These are phyloP conservation scores for Suillus ampliporus DNA, from an alignment of 768 basidiomycete genomes.

Conservation along the genomic window DNA sequence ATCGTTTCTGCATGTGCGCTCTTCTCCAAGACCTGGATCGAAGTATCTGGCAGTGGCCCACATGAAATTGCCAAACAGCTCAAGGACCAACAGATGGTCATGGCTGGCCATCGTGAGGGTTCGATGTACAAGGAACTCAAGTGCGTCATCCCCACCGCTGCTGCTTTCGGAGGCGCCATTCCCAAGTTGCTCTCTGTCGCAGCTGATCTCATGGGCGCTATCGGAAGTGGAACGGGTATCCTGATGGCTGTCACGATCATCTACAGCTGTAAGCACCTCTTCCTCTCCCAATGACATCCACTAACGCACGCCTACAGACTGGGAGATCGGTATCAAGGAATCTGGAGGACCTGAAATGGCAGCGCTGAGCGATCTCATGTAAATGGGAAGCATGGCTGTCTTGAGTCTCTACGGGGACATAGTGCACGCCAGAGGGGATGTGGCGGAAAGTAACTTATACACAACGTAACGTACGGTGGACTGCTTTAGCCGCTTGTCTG, in stretches of 20 bases:
- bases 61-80: slow-evolving; percentile 97
- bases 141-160: slow-evolving; percentile 96
- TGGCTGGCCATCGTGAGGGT: slow-evolving; percentile 92
- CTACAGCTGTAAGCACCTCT: slow-evolving; percentile 62
- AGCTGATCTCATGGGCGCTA: slow-evolving; percentile 94
- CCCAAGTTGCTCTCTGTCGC: slow-evolving; percentile 89
- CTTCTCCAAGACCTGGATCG: slow-evolving; percentile 99
- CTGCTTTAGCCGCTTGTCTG: not conserved
- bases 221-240: slow-evolving; percentile 95
- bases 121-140: slow-evolving; percentile 99
- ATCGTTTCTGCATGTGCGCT: slow-evolving; percentile 94
- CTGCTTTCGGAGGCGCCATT: slow-evolving; percentile 96
- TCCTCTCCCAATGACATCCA: slow-evolving; percentile 1
- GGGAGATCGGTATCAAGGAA: slow-evolving; percentile 89
- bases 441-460: slow-evolving; percentile 3
- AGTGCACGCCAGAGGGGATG: not conserved
- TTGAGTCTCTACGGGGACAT: not conserved
- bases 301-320: slow-evolving; percentile 56
- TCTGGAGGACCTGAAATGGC: slow-evolving; percentile 85
- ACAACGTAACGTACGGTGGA: not conserved
- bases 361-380: slow-evolving; percentile 78
- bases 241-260: slow-evolving; percentile 98
- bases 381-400: slow-evolving; percentile 20
- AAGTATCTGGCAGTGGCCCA: slow-evolving; percentile 95
- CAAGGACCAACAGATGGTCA: slow-evolving; percentile 97